phyloP scores from a whole-genome alignment of 805 yeast species.

The Nakazawaea wickerhamii region DNA sequence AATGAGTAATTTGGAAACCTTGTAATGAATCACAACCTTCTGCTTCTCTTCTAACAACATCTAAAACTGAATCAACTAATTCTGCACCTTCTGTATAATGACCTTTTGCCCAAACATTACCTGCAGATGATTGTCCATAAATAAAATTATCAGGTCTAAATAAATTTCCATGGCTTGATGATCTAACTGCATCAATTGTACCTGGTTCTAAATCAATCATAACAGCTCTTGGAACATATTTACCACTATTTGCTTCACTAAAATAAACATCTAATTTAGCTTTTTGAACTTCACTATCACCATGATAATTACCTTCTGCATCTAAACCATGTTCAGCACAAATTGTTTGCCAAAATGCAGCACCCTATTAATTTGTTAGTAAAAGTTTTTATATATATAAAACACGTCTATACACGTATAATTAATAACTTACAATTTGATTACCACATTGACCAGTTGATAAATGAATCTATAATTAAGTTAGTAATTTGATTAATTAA shows the following conservation, averaged over 20 bases:
- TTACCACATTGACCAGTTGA: conserved; percentile 99
- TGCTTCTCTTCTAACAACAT: conserved; percentile 88
- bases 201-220: conserved; percentile 93
- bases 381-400: not conserved
- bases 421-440: conserved; percentile 63
- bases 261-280: conserved; percentile 69
- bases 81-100: conserved; percentile 97
- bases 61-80: conserved; percentile 83
- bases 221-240: conserved; percentile 91
- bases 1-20: conserved; percentile 88
- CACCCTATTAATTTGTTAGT: conserved; percentile 45
- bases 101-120: conserved; percentile 97
- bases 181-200: conserved; percentile 78
- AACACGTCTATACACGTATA: not conserved
- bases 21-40: conserved; percentile 90
- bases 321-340: conserved; percentile 86
- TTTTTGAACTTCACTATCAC: conserved; percentile 46
- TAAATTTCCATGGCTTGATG: conserved; percentile 75
- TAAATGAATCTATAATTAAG: conserved; percentile 64
- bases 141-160: conserved; percentile 91
- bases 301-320: conserved; percentile 67
- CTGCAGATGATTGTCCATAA: conserved; percentile 89
- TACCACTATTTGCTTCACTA: conserved; percentile 80
- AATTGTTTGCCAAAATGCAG: conserved; percentile 90
- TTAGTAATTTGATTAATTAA: not conserved